A percentile compares a stretch with the other conserved stretches of the same genome.
These are phyloP conservation scores for Talaromyces sp. DNA, from an alignment of 2,329 filamentous ascomycete genomes.

Conservation along the genomic window DNA sequence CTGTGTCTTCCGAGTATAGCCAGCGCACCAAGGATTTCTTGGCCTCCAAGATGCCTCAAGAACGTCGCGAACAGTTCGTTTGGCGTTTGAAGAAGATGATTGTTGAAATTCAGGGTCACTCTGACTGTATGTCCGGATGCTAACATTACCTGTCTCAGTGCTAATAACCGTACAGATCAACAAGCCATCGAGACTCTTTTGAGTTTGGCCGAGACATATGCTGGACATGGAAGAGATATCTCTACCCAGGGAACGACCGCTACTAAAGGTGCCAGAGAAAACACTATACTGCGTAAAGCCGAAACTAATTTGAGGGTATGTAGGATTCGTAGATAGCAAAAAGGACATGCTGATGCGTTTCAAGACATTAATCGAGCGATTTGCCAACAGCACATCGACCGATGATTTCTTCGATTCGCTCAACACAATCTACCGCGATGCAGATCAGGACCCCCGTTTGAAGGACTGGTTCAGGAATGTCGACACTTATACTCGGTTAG, in stretches of 20 bases:
- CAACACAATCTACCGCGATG: conserved; percentile 79
- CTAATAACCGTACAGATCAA: conserved; percentile 54
- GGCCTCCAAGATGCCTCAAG: conserved; percentile 80
- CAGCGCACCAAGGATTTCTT: conserved; percentile 68
- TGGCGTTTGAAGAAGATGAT: conserved; percentile 98
- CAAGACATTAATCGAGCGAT: conserved; percentile 84
- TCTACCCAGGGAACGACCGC: conserved; percentile 63
- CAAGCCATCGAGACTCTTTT: conserved; percentile 87
- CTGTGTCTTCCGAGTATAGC: conserved; percentile 36
- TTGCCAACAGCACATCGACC: conserved; percentile 88
- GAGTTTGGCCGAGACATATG: conserved; percentile 78
- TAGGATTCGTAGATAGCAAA: conserved; percentile 38
- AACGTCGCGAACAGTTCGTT: conserved; percentile 87
- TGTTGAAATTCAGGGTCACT: conserved; percentile 90
- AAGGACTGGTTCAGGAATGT: conserved; percentile 83
- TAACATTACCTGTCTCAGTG: background rate
- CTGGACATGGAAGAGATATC: conserved; percentile 65
- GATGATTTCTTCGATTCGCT: conserved; percentile 83
- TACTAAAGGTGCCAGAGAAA: conserved; percentile 67
- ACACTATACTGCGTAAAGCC: conserved; percentile 63
- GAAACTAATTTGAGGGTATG: conserved; percentile 74
- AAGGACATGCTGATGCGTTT: conserved; percentile 50
- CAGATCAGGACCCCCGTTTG: conserved; percentile 80
- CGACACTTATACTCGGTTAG: conserved; percentile 65
- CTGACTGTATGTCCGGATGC: conserved; percentile 63